Base-by-base conservation (phyloP, 768 basidiomycete species). In the Suillus clintonianus region DNA sequence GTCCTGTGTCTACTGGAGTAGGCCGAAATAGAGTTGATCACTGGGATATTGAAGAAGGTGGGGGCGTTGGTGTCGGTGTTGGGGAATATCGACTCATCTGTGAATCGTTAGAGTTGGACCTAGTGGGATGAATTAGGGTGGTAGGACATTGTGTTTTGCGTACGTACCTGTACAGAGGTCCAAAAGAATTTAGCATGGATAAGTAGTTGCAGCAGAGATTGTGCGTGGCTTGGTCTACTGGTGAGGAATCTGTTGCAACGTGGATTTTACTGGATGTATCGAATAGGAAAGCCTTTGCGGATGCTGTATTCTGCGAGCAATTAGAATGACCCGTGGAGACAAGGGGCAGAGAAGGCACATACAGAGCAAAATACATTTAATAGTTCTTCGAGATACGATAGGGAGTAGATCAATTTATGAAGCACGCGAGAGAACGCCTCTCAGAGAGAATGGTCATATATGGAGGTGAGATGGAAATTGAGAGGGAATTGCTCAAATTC, bases 281-380 rank as follows among this genome's bases (percentile, higher is more conserved):
- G 68, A 97, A 98, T 15, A 99, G 78, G 72, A 96, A 99, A 0
- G 95, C 93, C 74, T 99, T 99, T 42, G 93, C 89, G 36, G 95
- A 91, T 70, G 92, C 92, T 2, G 92, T 95, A 65, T 94, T 94
- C 94, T 97, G 68, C n/a, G 58, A 17, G 5, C 37, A 13, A 48
- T 58, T 30, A 67, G 47, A 50, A 43, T 42, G 32, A 62, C 24
- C 34, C 39, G 55, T 14, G 30, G 7, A 30, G 17, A 7, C 0
- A 36, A 17, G 4, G 11, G 8, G 43, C 10, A 17, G n/a, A 55
- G n/a, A 14, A 13, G 19, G 51, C 24, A 69, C 86, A 63, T 65
- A 92, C 92, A 17, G 89, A 84, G 69, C 89, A 92, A 74, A 94
- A 94, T 11, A 92, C 85, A 71, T 98, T 91, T 50, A 99, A 82